Conservation (phyloP, 2,329 filamentous ascomycete species). For the Dactylella cylindrospora region DNA sequence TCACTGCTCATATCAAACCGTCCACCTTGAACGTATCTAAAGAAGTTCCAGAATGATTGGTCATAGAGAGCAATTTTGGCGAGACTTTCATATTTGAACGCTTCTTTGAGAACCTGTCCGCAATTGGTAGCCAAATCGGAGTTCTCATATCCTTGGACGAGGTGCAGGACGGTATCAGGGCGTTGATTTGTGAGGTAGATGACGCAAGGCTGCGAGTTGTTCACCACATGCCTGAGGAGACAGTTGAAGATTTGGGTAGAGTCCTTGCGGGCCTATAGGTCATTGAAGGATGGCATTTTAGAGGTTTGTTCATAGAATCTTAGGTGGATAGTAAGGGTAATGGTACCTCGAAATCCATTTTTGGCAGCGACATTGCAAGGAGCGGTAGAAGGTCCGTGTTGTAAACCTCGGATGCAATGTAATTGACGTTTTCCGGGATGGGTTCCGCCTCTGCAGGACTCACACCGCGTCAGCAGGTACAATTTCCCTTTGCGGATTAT, state of each 20-base stretch:
- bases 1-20: constrained; percentile 96
- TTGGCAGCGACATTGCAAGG: constrained; percentile 77
- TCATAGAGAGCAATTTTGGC: constrained; percentile 91
- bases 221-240: constrained; percentile 80
- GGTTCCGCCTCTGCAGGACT: constrained; percentile 74
- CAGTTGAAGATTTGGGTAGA: constrained; percentile 48
- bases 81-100: constrained; percentile 82
- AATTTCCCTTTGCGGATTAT: neutral
- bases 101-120: constrained; percentile 50
- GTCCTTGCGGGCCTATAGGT: constrained; percentile 47
- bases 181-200: constrained; percentile 53
- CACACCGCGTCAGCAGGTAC: constrained; percentile 14
- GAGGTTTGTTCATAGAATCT: constrained; percentile 67
- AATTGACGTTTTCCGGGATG: constrained; percentile 81
- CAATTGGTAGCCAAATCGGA: constrained; percentile 49
- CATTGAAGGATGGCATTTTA: neutral
- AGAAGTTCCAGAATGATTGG: constrained; percentile 96
- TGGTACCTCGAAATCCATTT: constrained; percentile 76
- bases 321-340: constrained; percentile 71
- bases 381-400: constrained; percentile 85
- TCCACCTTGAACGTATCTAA: constrained; percentile 94
- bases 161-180: constrained; percentile 46
- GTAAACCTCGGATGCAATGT: constrained; percentile 80
- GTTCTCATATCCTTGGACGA: constrained; percentile 48
- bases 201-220: constrained; percentile 68